Conservation (phyloP, 768 basidiomycete genomes). For the Lactifluus hygrophoroides region DNA sequence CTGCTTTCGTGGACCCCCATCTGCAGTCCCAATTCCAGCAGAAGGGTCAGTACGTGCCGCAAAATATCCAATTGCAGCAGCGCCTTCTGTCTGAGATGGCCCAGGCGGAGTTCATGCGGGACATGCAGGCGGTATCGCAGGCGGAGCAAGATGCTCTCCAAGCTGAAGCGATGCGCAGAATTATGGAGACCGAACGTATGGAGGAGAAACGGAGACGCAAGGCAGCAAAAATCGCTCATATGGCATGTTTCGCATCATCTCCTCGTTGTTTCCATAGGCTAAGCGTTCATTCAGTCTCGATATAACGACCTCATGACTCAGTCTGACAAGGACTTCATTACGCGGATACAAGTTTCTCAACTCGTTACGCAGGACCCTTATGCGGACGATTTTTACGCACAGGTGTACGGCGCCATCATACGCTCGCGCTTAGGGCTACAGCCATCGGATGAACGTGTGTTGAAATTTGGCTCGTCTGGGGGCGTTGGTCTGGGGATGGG, state of each 20-base stretch:
- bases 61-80: constrained; percentile 66
- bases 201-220: constrained; percentile 77
- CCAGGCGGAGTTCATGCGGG: constrained; percentile 57
- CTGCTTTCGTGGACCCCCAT: constrained; percentile 22
- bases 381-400: constrained; percentile 96
- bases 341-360: constrained; percentile 96
- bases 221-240: constrained; percentile 80
- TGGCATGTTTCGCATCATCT: constrained; percentile 42
- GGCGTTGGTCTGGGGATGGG: constrained; percentile 80
- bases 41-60: constrained; percentile 45
- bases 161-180: constrained; percentile 78
- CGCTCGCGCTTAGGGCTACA: constrained; percentile 72
- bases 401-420: constrained; percentile 83
- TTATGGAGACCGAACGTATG: constrained; percentile 83
- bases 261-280: neutral
- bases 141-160: constrained; percentile 63
- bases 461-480: constrained; percentile 76
- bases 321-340: constrained; percentile 99
- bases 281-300: constrained; percentile 48
- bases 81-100: constrained; percentile 69
- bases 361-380: constrained; percentile 97
- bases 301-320: constrained; percentile 96
- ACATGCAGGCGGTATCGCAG: constrained; percentile 51
- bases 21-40: constrained; percentile 39
- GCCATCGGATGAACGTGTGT: constrained; percentile 64